Conservation (phyloP, 2,329 filamentous ascomycete species). For the Rugonectria rugulosa region DNA sequence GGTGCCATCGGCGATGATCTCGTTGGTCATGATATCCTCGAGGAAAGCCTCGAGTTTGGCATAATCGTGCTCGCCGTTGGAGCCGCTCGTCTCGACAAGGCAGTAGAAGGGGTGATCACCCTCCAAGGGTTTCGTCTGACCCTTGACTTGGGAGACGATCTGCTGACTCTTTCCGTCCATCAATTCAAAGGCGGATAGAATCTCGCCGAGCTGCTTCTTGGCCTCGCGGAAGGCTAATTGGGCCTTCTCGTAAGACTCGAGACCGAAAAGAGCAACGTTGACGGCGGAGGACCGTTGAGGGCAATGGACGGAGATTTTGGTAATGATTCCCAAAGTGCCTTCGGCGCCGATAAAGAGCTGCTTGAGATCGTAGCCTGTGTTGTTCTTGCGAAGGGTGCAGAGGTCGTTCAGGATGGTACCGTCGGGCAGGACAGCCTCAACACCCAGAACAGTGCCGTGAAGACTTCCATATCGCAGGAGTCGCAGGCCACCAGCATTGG, state of each 20-base stretch:
- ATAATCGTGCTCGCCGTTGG: constrained; percentile 90
- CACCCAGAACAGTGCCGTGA: constrained; percentile 89
- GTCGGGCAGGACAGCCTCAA: constrained; percentile 93
- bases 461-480: constrained; percentile 92
- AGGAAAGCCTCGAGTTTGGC: constrained; percentile 91
- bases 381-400: constrained; percentile 91
- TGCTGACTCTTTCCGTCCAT: constrained; percentile 90
- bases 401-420: constrained; percentile 93
- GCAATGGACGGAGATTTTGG: constrained; percentile 86
- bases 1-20: constrained; percentile 88
- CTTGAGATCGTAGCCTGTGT: constrained; percentile 97
- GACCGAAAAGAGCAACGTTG: constrained; percentile 93
- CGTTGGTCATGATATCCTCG: constrained; percentile 88
- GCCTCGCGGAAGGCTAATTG: constrained; percentile 87
- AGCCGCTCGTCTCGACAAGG: constrained; percentile 94
- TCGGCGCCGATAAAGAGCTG: constrained; percentile 96
- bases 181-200: constrained; percentile 95
- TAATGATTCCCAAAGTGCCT: constrained; percentile 94
- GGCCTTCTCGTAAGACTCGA: constrained; percentile 89
- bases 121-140: constrained; percentile 82
- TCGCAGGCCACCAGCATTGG: constrained; percentile 91
- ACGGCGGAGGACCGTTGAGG: constrained; percentile 86
- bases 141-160: constrained; percentile 76
- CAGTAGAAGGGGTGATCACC: constrained; percentile 93
- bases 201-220: constrained; percentile 90